Conservation (phyloP, 1,139 yeast genomes). For the Saccharomycopsis hybrid region DNA sequence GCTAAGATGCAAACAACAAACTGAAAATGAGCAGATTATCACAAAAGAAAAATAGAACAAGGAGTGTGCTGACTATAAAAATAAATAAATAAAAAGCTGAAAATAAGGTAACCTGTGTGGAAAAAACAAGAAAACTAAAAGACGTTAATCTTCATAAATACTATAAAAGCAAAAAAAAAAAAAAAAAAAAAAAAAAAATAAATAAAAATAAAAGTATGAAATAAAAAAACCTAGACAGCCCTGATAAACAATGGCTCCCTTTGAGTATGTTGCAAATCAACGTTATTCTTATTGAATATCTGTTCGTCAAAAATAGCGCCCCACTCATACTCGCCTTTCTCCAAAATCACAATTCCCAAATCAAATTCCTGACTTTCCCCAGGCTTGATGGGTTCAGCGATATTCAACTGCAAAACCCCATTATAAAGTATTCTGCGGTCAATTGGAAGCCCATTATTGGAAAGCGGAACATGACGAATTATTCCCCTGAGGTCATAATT, state of each 20-base stretch:
- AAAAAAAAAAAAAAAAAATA: no score
- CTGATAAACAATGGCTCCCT: conserved; percentile 31
- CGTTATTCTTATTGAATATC: conserved; percentile 22
- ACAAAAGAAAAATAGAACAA: no score
- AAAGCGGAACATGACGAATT: conserved; percentile 59
- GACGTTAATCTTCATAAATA: no score
- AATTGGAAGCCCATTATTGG: conserved; percentile 31
- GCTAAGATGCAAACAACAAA: no score
- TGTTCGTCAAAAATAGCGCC: conserved; percentile 57
- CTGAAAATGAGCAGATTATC: no score
- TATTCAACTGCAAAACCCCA: conserved; percentile 57
- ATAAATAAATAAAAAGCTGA: no score
- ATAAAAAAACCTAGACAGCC: conserved; percentile 22
- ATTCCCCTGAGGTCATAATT: conserved; percentile 43
- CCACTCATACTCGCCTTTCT: conserved; percentile 76
- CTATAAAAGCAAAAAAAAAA: no score
- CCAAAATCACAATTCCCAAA: conserved; percentile 55
- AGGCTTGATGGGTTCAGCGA: conserved; percentile 37
- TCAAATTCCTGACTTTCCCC: conserved; percentile 37
- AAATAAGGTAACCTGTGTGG: no score
- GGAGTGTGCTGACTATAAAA: no score
- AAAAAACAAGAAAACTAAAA: no score
- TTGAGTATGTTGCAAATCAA: conserved; percentile 29
- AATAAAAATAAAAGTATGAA: no score
- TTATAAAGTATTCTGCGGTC: conserved; percentile 53